A percentile compares a stretch with the other conserved stretches of the same genome.
These are phyloP conservation scores for Thalassia testudinum DNA, from an alignment of 116 monocot genomes.

Conservation along the genomic window DNA sequence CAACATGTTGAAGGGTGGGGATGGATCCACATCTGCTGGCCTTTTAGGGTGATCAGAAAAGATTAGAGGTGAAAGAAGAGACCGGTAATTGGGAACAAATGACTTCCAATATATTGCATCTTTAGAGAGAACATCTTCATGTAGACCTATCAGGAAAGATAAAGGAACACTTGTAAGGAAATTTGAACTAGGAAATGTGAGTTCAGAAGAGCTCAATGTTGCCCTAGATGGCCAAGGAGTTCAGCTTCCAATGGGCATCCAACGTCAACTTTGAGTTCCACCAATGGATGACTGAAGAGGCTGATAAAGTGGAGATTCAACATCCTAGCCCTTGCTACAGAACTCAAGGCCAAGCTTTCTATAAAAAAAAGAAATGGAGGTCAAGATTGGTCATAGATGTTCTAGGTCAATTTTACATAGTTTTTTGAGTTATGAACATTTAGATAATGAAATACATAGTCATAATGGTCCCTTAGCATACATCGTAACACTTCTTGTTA, in stretches of 20 bases:
- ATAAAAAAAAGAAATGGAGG: background rate
- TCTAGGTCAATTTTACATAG: no score
- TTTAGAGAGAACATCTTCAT: slow-evolving; percentile 27
- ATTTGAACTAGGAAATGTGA: slow-evolving; percentile 21
- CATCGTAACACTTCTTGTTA: slow-evolving; percentile 14
- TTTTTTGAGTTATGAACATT: no score
- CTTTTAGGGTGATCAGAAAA: slow-evolving; percentile 72
- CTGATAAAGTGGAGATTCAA: slow-evolving; percentile 17
- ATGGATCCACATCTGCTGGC: slow-evolving; percentile 58
- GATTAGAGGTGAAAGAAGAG: no score
- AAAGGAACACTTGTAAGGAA: slow-evolving; percentile 1
- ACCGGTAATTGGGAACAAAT: slow-evolving; percentile 35
- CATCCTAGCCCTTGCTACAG: slow-evolving; percentile 20
- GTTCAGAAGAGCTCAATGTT: slow-evolving; percentile 14
- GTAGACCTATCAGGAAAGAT: slow-evolving; percentile 7
- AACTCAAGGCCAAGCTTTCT: slow-evolving; percentile 20
- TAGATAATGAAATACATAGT: background rate
- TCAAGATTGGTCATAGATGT: no score
- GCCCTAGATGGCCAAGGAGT: slow-evolving; percentile 9
- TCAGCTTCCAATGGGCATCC: slow-evolving; percentile 27
- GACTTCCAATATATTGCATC: slow-evolving; percentile 21
- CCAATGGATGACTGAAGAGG: slow-evolving; percentile 26
- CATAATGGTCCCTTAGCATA: slow-evolving; percentile 17
- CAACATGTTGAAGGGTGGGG: no score
- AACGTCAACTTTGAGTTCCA: slow-evolving; percentile 16